Percentiles rank a stretch among this genome's conserved stretches.
phyloP scores from a whole-genome alignment of 768 basidiomycete genomes.

The Hypsizygus marmoreus region DNA sequence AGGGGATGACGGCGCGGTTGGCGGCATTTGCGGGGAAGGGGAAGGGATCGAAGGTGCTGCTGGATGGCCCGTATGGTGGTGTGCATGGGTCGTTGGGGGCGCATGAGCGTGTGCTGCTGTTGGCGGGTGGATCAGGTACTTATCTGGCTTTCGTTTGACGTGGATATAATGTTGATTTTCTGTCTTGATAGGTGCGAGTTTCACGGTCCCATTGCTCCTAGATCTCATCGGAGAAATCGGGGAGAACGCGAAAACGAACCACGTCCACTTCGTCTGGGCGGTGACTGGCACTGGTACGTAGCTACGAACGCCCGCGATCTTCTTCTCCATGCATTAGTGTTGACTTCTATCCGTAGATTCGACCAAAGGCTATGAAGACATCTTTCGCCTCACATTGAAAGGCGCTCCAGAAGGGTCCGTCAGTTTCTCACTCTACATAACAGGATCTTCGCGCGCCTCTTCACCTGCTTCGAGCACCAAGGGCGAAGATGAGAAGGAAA shows the following conservation, averaged over 20 bases:
- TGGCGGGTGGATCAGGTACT: constrained; percentile 34
- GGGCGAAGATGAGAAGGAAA: constrained; percentile 8
- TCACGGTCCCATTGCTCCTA: constrained; percentile 25
- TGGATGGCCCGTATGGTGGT: constrained; percentile 33
- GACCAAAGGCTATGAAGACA: not conserved
- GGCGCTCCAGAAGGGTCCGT: not conserved
- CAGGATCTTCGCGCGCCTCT: not conserved
- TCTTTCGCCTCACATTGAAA: not conserved
- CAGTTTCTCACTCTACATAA: constrained; percentile 3
- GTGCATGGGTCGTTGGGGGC: constrained; percentile 22
- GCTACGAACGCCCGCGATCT: not conserved
- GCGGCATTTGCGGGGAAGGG: constrained; percentile 12
- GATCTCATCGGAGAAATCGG: constrained; percentile 16
- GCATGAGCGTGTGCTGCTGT: constrained; percentile 29
- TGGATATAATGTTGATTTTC: not conserved
- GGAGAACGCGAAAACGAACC: not conserved
- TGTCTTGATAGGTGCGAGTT: constrained; percentile 23
- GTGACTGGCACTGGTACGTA: not conserved
- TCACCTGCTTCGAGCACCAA: constrained; percentile 3
- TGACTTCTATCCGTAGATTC: constrained; percentile 2
- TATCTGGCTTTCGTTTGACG: not conserved
- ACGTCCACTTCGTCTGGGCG: constrained; percentile 9
- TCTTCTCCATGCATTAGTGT: not conserved
- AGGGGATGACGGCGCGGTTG: constrained; percentile 28
- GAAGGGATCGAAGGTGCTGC: constrained; percentile 17